These are phyloP conservation scores for Cynanchum wilfordii DNA, from an alignment of 257 asterid species.

Conservation along the genomic window DNA sequence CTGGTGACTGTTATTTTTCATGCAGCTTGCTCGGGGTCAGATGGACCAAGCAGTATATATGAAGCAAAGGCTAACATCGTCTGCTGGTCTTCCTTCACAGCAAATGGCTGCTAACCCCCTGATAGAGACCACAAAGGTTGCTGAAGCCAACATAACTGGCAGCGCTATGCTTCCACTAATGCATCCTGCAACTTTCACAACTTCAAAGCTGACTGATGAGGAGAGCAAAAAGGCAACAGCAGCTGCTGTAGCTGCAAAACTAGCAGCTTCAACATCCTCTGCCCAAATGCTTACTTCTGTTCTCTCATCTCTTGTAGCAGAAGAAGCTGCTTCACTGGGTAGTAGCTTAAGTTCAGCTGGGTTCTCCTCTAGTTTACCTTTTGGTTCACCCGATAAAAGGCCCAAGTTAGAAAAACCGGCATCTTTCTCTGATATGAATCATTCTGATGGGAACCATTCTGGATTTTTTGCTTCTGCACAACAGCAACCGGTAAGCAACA, in stretches of 20 bases:
- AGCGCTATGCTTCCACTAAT: slow-evolving; percentile 31
- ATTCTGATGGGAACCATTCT: slow-evolving; percentile 43
- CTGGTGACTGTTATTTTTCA: slow-evolving; percentile 1
- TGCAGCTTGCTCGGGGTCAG: slow-evolving; percentile 65
- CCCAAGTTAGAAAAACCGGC: slow-evolving; percentile 53
- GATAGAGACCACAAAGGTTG: slow-evolving; percentile 19
- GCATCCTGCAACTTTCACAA: slow-evolving; percentile 29
- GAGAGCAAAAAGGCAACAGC: slow-evolving; percentile 80
- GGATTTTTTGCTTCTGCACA: slow-evolving; percentile 41
- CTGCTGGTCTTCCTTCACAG: slow-evolving; percentile 18
- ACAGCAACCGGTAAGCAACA: slow-evolving; percentile 38
- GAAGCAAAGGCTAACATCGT: slow-evolving; percentile 45
- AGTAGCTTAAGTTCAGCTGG: slow-evolving; percentile 40
- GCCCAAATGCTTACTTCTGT: slow-evolving; percentile 91
- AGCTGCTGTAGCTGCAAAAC: slow-evolving; percentile 93
- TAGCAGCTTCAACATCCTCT: slow-evolving; percentile 79
- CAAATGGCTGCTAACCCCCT: slow-evolving; percentile 25
- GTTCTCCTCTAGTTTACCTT: slow-evolving; percentile 33
- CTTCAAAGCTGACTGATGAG: slow-evolving; percentile 48
- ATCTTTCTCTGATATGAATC: slow-evolving; percentile 37
- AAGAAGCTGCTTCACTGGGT: slow-evolving; percentile 79
- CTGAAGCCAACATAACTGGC: slow-evolving; percentile 33
- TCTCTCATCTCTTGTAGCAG: slow-evolving; percentile 84
- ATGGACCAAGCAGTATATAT: slow-evolving; percentile 46
- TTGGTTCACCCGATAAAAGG: slow-evolving; percentile 53